These are phyloP conservation scores for Strigomonas oncopelti DNA, from an alignment of 208 protist genomes.

Conservation along the genomic window DNA sequence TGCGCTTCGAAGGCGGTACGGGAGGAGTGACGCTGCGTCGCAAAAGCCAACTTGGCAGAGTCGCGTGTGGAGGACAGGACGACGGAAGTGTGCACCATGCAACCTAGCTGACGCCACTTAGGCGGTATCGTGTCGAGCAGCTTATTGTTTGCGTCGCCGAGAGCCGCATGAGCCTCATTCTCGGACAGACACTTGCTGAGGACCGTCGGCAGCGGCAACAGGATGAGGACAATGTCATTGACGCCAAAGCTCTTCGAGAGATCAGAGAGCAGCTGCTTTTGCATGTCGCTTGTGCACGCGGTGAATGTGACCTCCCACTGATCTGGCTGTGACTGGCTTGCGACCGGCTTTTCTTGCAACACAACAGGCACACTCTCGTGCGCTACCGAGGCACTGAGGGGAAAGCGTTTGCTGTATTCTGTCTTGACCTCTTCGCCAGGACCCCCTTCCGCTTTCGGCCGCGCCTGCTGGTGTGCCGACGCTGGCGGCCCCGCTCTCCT, in stretches of 20 bases:
- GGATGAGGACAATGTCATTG: conserved; percentile 9
- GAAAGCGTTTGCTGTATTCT: not conserved
- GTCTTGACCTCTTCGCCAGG: not conserved
- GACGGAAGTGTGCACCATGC: not conserved
- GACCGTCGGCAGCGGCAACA: conserved; percentile 39
- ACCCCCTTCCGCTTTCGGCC: not conserved
- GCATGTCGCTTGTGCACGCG: too few species aligned
- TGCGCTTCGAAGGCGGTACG: too few species aligned
- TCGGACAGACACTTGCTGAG: conserved; percentile 25
- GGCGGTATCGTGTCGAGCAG: not conserved
- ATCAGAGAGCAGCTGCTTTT: too few species aligned
- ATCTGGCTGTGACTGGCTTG: too few species aligned
- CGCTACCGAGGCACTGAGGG: not conserved
- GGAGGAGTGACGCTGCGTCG: not conserved
- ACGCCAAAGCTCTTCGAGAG: not conserved
- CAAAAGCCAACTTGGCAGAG: not conserved
- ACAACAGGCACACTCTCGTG: too few species aligned
- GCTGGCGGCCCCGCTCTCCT: not conserved
- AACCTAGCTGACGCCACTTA: not conserved
- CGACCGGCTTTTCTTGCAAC: too few species aligned
- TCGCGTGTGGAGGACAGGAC: not conserved
- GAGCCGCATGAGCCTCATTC: conserved; percentile 3
- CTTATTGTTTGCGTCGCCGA: conserved; percentile 5
- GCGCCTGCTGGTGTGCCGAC: not conserved
- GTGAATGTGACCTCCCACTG: too few species aligned